phyloP scores from a whole-genome alignment of 1,284 basidiomycete species.

The Tilletia setariae region DNA sequence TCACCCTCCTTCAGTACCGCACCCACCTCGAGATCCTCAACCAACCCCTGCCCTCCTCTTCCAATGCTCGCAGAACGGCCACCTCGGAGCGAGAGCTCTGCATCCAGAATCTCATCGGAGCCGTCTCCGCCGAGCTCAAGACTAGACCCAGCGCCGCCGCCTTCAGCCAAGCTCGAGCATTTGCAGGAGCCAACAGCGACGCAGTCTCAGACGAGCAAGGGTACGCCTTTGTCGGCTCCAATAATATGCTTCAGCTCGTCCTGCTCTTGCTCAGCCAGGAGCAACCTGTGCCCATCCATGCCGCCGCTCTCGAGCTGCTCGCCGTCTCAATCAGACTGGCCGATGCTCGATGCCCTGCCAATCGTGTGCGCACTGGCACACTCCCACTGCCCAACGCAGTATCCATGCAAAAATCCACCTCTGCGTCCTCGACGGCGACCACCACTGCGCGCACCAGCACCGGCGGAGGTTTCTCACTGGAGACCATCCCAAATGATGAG shows the following conservation, averaged over 20 bases:
- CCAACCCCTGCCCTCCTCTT: slow-evolving; percentile 9
- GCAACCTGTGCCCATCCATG: slow-evolving; percentile 11
- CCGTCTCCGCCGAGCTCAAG: neutral
- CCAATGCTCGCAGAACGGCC: neutral
- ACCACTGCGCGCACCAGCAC: neutral
- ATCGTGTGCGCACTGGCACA: neutral
- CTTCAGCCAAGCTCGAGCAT: neutral
- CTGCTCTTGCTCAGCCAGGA: slow-evolving; percentile 18
- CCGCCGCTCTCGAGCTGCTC: slow-evolving; percentile 13
- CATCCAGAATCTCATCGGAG: slow-evolving; percentile 3
- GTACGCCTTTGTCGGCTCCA: neutral
- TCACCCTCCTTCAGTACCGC: slow-evolving; percentile 2
- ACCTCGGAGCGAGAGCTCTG: slow-evolving; percentile 9
- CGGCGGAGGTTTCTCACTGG: neutral
- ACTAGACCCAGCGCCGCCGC: neutral
- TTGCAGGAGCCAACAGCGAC: neutral
- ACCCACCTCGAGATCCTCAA: slow-evolving; percentile 9
- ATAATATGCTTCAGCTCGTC: slow-evolving; percentile 15
- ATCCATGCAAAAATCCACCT: neutral
- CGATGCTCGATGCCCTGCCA: slow-evolving; percentile 12
- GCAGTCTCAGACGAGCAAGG: neutral
- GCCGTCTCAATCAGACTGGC: slow-evolving; percentile 4
- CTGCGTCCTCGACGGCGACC: neutral
- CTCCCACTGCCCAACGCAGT: neutral
- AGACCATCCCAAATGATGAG: slow-evolving; percentile 9